Base-by-base conservation (phyloP, 768 basidiomycete species). In the Leucosporidium creatinivorum region DNA sequence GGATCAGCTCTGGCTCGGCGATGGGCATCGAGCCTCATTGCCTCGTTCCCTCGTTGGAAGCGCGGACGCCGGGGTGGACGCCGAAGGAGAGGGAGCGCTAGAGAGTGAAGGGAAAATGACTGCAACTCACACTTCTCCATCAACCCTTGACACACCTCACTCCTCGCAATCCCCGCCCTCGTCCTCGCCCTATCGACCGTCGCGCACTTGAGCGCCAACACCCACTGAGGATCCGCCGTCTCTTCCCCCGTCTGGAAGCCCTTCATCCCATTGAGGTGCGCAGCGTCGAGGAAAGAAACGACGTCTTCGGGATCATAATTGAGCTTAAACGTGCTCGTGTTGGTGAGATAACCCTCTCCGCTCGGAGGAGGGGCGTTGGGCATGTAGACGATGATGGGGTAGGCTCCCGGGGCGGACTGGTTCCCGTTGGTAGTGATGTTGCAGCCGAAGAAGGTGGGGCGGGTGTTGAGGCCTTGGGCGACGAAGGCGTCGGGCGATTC, bases 391-490 rank as follows among this genome's bases (percentile, higher is more conserved):
- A 91, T 77, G 25, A 91, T 70, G 0, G 89, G 89, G 69, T 82
- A 87, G 65, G 84, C 83, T 13, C 61, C 61, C 1, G 28, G 28
- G 7, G 17, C 57, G 12, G 67, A 51, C 6, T 54, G 58, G 50
- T 67, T 54, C 28, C 61, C 62, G 33, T 59, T 30, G 6, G 31
- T 76, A 4, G 62, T 75, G 21, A 85, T 83, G 73, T 87, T 79
- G 75, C 89, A 91, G 4, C 89, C 90, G 78, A 89, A 91, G 79
- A 91, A 89, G 0, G 87, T 87, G 3, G 88, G 84, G 31, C 86
- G 83, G 55, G 78, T 79, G 73, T 86, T 88, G 1, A 89, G 81
- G 47, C 87, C 87, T 7, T 82, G 82, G 2, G 78, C 76, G 47
- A 86, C 74, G 76, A 88, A 89, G 18, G 81, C 81, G 4, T 80